A percentile compares a stretch with the other conserved stretches of the same genome.
Conservation (phyloP, 1,284 basidiomycete species). For the Inonotus obliquus region DNA sequence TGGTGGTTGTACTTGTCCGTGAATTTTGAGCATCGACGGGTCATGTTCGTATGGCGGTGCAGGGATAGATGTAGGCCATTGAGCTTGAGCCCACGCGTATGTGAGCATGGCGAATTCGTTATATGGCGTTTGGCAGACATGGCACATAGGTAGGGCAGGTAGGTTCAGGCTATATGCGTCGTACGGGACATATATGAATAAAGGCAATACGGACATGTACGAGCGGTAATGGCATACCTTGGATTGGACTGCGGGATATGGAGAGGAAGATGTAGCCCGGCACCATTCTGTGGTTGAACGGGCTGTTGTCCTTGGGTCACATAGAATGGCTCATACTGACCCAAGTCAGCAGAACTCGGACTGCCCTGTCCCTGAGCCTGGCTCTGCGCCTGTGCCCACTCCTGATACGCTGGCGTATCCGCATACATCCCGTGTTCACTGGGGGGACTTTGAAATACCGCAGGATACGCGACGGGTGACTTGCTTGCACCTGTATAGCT, state of each 20-base stretch:
- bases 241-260: neutral
- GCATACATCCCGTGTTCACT: neutral
- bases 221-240: neutral
- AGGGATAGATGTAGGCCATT: neutral
- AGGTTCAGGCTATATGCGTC: neutral
- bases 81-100: neutral
- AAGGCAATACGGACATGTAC: neutral
- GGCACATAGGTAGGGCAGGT: neutral
- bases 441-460: neutral
- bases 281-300: neutral
- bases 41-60: neutral
- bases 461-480: neutral
- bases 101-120: neutral
- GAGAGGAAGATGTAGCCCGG: neutral
- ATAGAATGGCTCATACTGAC: neutral
- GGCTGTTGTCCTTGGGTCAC: neutral
- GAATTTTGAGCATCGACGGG: neutral
- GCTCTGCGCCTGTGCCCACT: neutral
- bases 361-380: neutral
- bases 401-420: neutral
- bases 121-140: conserved; percentile 8
- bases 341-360: neutral
- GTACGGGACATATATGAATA: neutral
- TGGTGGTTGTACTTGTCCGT: neutral
- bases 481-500: neutral